Evolutionary conservation across 1,284 basidiomycete genomes (phyloP), one percentile per base, ranked within the genome.

Genomic region (Grifola frondosa): DNA sequence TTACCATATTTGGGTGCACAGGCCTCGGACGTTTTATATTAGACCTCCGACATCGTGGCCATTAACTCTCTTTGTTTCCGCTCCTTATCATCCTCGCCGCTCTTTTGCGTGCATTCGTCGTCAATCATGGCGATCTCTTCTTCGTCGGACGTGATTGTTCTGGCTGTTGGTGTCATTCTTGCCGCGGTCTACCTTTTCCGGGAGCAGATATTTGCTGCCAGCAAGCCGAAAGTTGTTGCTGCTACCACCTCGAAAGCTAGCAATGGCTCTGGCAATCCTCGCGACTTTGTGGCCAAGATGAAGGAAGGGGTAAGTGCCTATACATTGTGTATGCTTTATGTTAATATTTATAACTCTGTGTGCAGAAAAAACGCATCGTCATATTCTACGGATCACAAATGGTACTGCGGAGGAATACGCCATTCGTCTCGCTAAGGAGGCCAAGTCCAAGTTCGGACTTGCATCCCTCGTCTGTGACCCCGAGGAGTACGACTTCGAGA

Each of bases 401-500:
- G 94, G 94, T 52, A 97, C 94, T 10, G 94, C 94, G 1, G 94
- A 97, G 66, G 94, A 97, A 65, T 97, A 95, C 60, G 89, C 91
- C 34, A 91, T 95, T 58, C 87, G 91, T 65, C 75, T 95, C 8
- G 92, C 92, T 16, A 95, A 94, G 69, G 91, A 97, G 64, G 91
- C 91, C 35, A 97, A 97, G 70, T 80, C 88, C 44, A 91, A 94
- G 64, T 97, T 90, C 56, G 94, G 94, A 35, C 77, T 97, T 11
- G 87, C 91, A 8, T 95, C 92, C 10, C 81, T 97, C 46, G 94
- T 97, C 8, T 94, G 91, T 61, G 94, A 97, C 63, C 91, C 92
- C 5, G 94, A 97, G 65, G 94, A 97, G 67, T 97, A 97, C 66
- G 96, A 98, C 62, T 97, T 97, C 62, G 90, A 94, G 61, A 95